Evolutionary conservation across 176 grass and related monocot species (phyloP).

Genomic region (Aegilops umbellulata): DNA sequence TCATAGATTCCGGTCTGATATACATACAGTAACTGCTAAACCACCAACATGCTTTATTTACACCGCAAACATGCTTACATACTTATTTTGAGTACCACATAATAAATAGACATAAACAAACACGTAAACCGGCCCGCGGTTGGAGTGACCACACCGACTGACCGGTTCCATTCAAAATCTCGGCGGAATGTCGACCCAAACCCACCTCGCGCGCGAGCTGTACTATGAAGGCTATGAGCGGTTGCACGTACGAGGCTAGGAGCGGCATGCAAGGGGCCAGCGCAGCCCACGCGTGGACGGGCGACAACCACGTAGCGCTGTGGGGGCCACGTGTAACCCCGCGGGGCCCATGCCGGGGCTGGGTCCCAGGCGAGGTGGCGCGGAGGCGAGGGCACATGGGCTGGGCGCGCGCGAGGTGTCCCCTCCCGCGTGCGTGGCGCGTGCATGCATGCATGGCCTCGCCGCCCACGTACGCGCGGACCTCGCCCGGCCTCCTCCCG

Average conservation of each 20-base stretch:
- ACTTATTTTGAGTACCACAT: no score
- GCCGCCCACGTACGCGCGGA: slow-evolving; percentile 36
- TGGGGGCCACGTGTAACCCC: slow-evolving; percentile 39
- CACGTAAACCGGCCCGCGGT: background rate
- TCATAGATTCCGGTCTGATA: no score
- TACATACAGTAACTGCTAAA: no score
- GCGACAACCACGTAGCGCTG: slow-evolving; percentile 23
- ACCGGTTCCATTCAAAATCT: background rate
- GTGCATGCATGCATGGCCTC: slow-evolving; percentile 19
- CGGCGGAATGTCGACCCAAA: background rate
- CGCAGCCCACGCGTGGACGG: slow-evolving; percentile 27
- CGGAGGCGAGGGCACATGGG: background rate
- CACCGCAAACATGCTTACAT: no score
- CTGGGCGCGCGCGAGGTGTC: slow-evolving; percentile 36
- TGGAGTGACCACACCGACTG: background rate
- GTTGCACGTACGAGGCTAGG: slow-evolving; percentile 6
- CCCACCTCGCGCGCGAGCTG: background rate
- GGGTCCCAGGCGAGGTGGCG: slow-evolving; percentile 27
- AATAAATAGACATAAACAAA: background rate
- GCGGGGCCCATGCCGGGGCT: background rate
- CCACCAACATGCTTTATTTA: no score
- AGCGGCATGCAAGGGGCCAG: slow-evolving; percentile 37
- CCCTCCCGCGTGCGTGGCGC: slow-evolving; percentile 35
- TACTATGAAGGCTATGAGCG: background rate
- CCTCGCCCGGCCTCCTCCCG: background rate